These are phyloP conservation scores for Millerozyma miso DNA, from an alignment of 805 yeast genomes.

Conservation along the genomic window DNA sequence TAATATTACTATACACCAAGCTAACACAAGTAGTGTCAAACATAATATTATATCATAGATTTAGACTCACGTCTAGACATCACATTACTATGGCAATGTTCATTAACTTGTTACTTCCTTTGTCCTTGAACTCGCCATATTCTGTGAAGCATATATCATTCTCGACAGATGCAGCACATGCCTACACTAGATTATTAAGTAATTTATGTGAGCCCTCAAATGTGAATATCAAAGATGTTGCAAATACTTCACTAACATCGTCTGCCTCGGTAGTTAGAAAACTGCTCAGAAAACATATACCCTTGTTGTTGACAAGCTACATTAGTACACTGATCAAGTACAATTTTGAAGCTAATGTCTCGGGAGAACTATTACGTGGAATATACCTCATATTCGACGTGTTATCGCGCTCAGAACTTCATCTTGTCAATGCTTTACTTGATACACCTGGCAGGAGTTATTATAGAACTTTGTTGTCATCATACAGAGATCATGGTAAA, in stretches of 20 bases:
- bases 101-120: constrained; percentile 45
- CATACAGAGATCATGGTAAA: constrained; percentile 72
- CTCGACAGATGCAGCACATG: constrained; percentile 37
- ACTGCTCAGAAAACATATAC: constrained; percentile 60
- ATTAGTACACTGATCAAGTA: constrained; percentile 48
- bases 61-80: constrained; percentile 65
- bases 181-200: constrained; percentile 54
- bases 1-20: constrained; percentile 29
- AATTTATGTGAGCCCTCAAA: constrained; percentile 71
- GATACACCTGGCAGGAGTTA: constrained; percentile 68
- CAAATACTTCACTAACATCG: constrained; percentile 45
- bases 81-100: constrained; percentile 56
- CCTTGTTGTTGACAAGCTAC: constrained; percentile 56
- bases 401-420: constrained; percentile 62
- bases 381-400: constrained; percentile 65
- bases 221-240: constrained; percentile 21
- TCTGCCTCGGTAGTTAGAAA: constrained; percentile 52
- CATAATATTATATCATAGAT: constrained; percentile 63
- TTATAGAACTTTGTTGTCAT: constrained; percentile 63
- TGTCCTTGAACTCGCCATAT: constrained; percentile 26
- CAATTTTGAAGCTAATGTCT: constrained; percentile 44
- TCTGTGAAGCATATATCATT: constrained; percentile 10
- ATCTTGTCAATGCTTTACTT: constrained; percentile 55
- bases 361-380: constrained; percentile 49
- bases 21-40: constrained; percentile 53